Evolutionary conservation across 257 asterid genomes (phyloP).

Genomic region (Datura wrightii): DNA sequence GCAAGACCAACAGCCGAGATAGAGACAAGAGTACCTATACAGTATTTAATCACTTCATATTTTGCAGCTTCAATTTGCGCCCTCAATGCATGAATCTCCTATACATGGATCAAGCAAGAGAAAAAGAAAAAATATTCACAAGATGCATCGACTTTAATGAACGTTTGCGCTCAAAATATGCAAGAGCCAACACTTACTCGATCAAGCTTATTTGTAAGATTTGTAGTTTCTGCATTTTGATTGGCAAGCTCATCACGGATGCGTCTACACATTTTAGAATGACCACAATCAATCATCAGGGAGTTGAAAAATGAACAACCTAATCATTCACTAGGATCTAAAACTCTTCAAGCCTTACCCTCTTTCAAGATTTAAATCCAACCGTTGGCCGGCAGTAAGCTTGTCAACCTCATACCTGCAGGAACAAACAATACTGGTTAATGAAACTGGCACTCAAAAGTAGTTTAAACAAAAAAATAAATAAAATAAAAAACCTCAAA

Average conservation of each 20-base stretch:
- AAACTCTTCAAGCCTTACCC: slow-evolving; percentile 44
- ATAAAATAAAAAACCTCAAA: no score
- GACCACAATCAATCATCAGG: slow-evolving; percentile 21
- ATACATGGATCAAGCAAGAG: neutral
- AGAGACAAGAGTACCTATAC: slow-evolving; percentile 65
- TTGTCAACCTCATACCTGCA: slow-evolving; percentile 66
- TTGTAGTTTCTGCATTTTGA: slow-evolving; percentile 56
- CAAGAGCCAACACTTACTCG: slow-evolving; percentile 41
- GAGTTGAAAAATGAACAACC: slow-evolving; percentile 10
- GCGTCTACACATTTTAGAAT: slow-evolving; percentile 43
- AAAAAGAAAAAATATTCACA: neutral
- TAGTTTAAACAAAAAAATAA: neutral
- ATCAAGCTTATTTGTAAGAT: slow-evolving; percentile 63
- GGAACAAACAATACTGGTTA: neutral
- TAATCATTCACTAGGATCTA: neutral
- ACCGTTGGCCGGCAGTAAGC: slow-evolving; percentile 66
- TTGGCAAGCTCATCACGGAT: slow-evolving; percentile 60
- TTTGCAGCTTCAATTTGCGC: slow-evolving; percentile 68
- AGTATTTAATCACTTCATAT: slow-evolving; percentile 63
- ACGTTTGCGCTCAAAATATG: neutral
- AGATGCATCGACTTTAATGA: neutral
- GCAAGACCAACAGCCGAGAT: slow-evolving; percentile 62
- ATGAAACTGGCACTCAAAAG: neutral
- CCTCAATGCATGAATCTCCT: slow-evolving; percentile 66
- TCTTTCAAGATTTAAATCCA: slow-evolving; percentile 73